Conservation (phyloP, 805 yeast genomes). For the Barnettozyma populi region DNA sequence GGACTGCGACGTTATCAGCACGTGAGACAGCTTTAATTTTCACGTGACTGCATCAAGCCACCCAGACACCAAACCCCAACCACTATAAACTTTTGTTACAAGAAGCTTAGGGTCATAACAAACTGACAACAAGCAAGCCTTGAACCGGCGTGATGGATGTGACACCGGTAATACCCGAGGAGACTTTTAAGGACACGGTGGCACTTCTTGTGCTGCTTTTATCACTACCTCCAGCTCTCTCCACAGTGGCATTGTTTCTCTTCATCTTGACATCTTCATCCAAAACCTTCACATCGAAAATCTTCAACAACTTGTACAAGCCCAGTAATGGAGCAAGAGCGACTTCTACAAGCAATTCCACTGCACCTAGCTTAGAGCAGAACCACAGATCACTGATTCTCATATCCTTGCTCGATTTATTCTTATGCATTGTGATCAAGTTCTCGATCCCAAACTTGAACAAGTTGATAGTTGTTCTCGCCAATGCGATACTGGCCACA, state of each 20-base stretch:
- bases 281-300: constrained; percentile 10
- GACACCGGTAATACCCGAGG: constrained; percentile 17
- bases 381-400: constrained; percentile 13
- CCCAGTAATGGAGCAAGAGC: background rate
- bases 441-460: constrained; percentile 21
- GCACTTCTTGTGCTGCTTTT: constrained; percentile 21
- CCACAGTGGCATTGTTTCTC: constrained; percentile 13
- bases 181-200: constrained; percentile 20
- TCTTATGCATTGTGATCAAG: constrained; percentile 14
- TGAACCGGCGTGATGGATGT: constrained; percentile 1
- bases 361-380: background rate
- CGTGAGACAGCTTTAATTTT: background rate
- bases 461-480: constrained; percentile 17
- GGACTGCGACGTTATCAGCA: too few species aligned
- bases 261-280: constrained; percentile 20
- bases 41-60: background rate
- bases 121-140: background rate
- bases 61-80: background rate
- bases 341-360: background rate
- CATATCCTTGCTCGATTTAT: constrained; percentile 17
- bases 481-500: constrained; percentile 21
- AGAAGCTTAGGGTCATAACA: background rate
- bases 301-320: constrained; percentile 10
- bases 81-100: background rate
- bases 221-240: constrained; percentile 20